phyloP scores from a whole-genome alignment of 805 yeast genomes.

The Yarrowia hollandica region DNA sequence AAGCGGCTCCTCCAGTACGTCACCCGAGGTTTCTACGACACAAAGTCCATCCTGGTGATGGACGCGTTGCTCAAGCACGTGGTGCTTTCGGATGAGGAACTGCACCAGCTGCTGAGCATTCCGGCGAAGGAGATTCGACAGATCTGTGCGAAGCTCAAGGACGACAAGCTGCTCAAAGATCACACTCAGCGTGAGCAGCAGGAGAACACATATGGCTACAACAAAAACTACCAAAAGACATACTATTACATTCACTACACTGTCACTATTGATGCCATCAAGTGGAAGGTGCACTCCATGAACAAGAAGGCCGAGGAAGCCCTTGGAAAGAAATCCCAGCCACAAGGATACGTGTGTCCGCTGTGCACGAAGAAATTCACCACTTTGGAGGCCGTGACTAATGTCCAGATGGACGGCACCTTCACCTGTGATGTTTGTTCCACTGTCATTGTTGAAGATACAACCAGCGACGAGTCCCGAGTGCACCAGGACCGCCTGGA shows the following conservation, averaged over 20 bases:
- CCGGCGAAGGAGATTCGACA: slow-evolving; percentile 85
- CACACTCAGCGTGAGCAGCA: slow-evolving; percentile 43
- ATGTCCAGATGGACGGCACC: slow-evolving; percentile 74
- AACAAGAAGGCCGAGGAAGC: slow-evolving; percentile 79
- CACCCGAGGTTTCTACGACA: slow-evolving; percentile 81
- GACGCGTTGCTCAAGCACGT: slow-evolving; percentile 88
- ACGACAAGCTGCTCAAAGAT: slow-evolving; percentile 73
- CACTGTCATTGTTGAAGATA: slow-evolving; percentile 78
- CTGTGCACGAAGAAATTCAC: slow-evolving; percentile 77
- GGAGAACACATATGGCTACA: slow-evolving; percentile 28
- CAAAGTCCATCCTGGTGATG: slow-evolving; percentile 75
- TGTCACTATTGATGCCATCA: slow-evolving; percentile 91
- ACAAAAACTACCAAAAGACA: slow-evolving; percentile 51
- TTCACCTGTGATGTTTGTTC: slow-evolving; percentile 87
- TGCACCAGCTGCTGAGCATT: slow-evolving; percentile 75
- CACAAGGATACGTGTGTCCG: slow-evolving; percentile 93
- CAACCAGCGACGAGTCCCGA: slow-evolving; percentile 76
- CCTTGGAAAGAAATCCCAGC: slow-evolving; percentile 78
- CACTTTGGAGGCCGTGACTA: slow-evolving; percentile 82
- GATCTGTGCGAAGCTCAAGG: slow-evolving; percentile 74
- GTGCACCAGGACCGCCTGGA: slow-evolving; percentile 80
- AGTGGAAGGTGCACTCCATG: slow-evolving; percentile 91
- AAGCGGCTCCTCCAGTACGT: slow-evolving; percentile 70
- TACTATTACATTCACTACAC: slow-evolving; percentile 86
- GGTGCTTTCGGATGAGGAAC: slow-evolving; percentile 89